A percentile compares a stretch with the other conserved stretches of the same genome.
Conservation (phyloP, 2,329 filamentous ascomycete species). For the Trichoderma harzianum region DNA sequence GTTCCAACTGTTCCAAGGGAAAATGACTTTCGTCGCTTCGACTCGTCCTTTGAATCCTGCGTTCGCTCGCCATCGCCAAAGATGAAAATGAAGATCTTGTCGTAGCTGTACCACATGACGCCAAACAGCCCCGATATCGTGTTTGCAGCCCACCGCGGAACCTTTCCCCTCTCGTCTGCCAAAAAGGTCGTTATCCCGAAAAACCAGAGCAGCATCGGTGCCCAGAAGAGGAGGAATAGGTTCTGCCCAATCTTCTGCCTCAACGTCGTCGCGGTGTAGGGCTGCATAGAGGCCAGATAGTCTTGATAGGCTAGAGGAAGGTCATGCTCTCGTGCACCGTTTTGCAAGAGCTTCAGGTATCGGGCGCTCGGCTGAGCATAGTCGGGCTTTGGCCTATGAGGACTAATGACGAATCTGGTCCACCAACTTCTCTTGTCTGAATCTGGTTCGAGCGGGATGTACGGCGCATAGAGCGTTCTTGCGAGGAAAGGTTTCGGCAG, state of each 20-base stretch:
- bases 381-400: slow-evolving; percentile 58
- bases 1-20: not conserved
- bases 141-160: slow-evolving; percentile 64
- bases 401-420: slow-evolving; percentile 43
- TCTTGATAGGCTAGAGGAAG: slow-evolving; percentile 73
- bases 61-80: slow-evolving; percentile 88
- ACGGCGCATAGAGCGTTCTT: slow-evolving; percentile 76
- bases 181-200: slow-evolving; percentile 45
- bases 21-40: slow-evolving; percentile 18
- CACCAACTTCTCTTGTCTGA: slow-evolving; percentile 42
- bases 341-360: slow-evolving; percentile 76
- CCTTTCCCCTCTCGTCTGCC: slow-evolving; percentile 62
- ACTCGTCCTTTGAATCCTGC: slow-evolving; percentile 29
- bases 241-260: slow-evolving; percentile 64
- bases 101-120: slow-evolving; percentile 45
- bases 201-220: slow-evolving; percentile 53
- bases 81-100: slow-evolving; percentile 47
- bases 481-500: slow-evolving; percentile 68
- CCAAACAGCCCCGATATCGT: slow-evolving; percentile 52
- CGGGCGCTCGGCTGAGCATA: slow-evolving; percentile 81
- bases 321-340: slow-evolving; percentile 75
- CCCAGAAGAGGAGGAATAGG: slow-evolving; percentile 59
- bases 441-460: slow-evolving; percentile 36
- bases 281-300: slow-evolving; percentile 65
- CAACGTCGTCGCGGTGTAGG: slow-evolving; percentile 66